Conservation (phyloP, 108 stramenopile genomes). For the Halocafeteria seosinensis region DNA sequence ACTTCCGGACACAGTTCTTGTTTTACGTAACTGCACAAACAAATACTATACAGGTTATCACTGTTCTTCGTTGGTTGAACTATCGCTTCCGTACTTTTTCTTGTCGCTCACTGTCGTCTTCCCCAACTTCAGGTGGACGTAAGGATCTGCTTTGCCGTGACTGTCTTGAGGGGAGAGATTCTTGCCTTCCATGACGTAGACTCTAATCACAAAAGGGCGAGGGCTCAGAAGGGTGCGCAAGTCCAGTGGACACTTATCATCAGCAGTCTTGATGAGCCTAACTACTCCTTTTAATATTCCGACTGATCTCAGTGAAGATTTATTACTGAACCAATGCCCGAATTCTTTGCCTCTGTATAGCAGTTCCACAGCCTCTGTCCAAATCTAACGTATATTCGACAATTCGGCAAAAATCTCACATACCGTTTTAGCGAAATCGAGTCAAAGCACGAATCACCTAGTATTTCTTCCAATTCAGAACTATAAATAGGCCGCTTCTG, state of each 20-base stretch:
- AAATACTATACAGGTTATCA: too few relatives aligned
- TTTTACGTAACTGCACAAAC: too few relatives aligned
- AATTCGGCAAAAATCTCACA: too few relatives aligned
- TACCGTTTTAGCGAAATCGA: too few relatives aligned
- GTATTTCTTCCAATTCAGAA: too few relatives aligned
- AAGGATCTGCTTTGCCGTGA: conserved; percentile 29
- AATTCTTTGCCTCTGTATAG: too few relatives aligned
- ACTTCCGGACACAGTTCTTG: conserved; percentile 29
- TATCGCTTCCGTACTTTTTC: conserved; percentile 23
- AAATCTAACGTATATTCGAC: too few relatives aligned
- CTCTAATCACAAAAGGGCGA: conserved; percentile 16
- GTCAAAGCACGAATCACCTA: too few relatives aligned
- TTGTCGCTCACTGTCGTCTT: conserved; percentile 19
- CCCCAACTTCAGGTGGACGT: conserved; percentile 30
- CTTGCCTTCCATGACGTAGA: conserved; percentile 27
- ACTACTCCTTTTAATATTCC: conserved; percentile 25
- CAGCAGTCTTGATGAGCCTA: conserved; percentile 11
- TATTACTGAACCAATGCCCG: too few relatives aligned
- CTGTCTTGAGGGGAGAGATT: conserved; percentile 32
- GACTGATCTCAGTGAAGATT: background rate
- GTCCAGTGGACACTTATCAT: background rate
- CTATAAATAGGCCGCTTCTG: too few relatives aligned
- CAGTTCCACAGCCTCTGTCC: too few relatives aligned
- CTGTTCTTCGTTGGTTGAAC: background rate
- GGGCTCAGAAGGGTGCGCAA: conserved; percentile 9